These are phyloP conservation scores for Globisporangium mamillatum DNA, from an alignment of 352 stramenopile species.

Conservation along the genomic window DNA sequence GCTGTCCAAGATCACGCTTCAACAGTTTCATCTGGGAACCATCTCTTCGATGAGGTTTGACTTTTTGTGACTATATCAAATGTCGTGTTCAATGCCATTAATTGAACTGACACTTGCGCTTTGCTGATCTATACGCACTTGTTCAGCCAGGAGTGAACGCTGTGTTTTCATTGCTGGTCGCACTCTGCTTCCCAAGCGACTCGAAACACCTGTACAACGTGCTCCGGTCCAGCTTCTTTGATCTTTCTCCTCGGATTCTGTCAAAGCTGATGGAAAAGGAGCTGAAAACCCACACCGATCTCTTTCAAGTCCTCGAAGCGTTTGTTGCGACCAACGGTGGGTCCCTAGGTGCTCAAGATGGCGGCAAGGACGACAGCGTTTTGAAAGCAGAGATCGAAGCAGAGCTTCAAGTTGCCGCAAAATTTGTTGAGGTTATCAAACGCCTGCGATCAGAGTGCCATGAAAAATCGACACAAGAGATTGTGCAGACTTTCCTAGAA, in stretches of 20 bases:
- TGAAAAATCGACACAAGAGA: constrained; percentile 41
- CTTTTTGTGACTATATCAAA: not conserved
- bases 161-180: constrained; percentile 66
- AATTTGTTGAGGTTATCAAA: constrained; percentile 44
- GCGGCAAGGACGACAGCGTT: not conserved
- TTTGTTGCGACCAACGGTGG: constrained; percentile 42
- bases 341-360: constrained; percentile 13
- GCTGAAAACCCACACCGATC: constrained; percentile 37
- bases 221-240: constrained; percentile 59
- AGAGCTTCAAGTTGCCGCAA: constrained; percentile 9
- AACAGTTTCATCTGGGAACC: not conserved
- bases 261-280: constrained; percentile 69
- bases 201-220: constrained; percentile 79
- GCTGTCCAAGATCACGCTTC: constrained; percentile 19
- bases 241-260: constrained; percentile 50
- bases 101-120: not conserved
- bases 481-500: constrained; percentile 65
- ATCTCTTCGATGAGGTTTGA: constrained; percentile 28
- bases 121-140: not conserved
- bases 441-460: constrained; percentile 47
- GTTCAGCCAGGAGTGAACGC: constrained; percentile 50
- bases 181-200: constrained; percentile 62
- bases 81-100: no score
- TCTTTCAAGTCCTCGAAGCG: constrained; percentile 48
- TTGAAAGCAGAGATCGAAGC: not conserved